Evolutionary conservation across 2,329 filamentous ascomycete species (phyloP).

Genomic region (Penicillium freii): DNA sequence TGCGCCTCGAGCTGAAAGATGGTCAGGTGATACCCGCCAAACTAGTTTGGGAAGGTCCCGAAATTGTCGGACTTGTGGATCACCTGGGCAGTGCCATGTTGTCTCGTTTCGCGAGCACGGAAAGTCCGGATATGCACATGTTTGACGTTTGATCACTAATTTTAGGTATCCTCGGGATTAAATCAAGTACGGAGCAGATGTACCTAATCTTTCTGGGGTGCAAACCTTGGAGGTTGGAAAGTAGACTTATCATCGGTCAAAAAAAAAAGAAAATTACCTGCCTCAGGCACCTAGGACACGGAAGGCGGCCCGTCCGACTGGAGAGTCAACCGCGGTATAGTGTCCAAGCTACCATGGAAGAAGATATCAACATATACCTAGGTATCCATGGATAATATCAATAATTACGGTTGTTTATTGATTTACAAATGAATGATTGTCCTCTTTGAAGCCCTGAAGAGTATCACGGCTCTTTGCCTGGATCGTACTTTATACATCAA

Average conservation of each 20-base stretch:
- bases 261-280: not conserved
- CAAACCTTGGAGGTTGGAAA: not conserved
- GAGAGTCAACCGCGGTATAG: not conserved
- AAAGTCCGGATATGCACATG: not conserved
- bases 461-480: not conserved
- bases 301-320: not conserved
- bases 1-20: constrained; percentile 1
- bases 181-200: not conserved
- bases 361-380: not conserved
- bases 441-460: not conserved
- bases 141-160: not conserved
- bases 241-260: not conserved
- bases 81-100: not conserved
- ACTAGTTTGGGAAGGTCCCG: constrained; percentile 6
- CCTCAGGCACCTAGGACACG: not conserved
- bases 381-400: constrained; percentile 13
- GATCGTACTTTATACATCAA: not conserved
- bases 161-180: not conserved
- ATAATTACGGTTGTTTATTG: constrained; percentile 22
- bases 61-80: constrained; percentile 1
- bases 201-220: not conserved
- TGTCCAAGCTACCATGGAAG: not conserved
- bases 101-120: not conserved
- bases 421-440: not conserved
- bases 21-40: constrained; percentile 1